Conservation (phyloP, 805 yeast species). For the Wickerhamiella allomyrinae region DNA sequence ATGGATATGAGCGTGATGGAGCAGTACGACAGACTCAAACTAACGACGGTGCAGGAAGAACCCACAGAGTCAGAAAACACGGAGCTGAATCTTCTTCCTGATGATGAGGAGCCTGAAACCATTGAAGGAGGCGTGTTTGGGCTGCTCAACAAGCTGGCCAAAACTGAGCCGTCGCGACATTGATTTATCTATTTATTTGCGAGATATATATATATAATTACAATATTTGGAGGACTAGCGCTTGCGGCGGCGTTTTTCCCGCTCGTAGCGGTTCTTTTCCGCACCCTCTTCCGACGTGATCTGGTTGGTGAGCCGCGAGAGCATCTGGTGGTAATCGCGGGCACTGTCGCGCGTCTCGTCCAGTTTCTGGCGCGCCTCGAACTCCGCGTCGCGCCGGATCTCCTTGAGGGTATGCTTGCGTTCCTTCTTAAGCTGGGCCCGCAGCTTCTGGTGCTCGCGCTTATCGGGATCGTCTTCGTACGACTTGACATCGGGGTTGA, state of each 20-base stretch:
- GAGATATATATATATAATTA: background rate
- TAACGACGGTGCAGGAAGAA: constrained; percentile 12
- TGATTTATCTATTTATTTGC: background rate
- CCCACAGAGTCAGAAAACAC: constrained; percentile 1
- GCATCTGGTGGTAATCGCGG: constrained; percentile 72
- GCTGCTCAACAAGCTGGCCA: constrained; percentile 66
- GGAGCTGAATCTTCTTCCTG: constrained; percentile 7
- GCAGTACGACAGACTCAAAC: constrained; percentile 16
- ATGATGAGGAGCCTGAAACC: constrained; percentile 28
- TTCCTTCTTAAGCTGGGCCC: constrained; percentile 79
- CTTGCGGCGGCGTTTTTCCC: constrained; percentile 56
- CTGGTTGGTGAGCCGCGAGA: constrained; percentile 73
- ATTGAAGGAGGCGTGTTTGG: constrained; percentile 51
- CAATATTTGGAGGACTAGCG: background rate
- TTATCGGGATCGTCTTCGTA: constrained; percentile 72
- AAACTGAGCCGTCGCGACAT: constrained; percentile 18
- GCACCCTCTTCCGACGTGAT: constrained; percentile 92
- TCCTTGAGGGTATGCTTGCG: constrained; percentile 78
- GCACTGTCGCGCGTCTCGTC: constrained; percentile 61
- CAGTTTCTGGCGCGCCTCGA: constrained; percentile 75
- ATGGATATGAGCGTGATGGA: constrained; percentile 24
- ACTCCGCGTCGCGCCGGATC: constrained; percentile 74
- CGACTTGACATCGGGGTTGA: constrained; percentile 87
- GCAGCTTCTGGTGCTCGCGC: constrained; percentile 71
- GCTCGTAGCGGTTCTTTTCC: constrained; percentile 81